Evolutionary conservation across 1,139 yeast species (phyloP), one percentile per base, ranked within the genome.

Genomic region (Pichia sp.): DNA sequence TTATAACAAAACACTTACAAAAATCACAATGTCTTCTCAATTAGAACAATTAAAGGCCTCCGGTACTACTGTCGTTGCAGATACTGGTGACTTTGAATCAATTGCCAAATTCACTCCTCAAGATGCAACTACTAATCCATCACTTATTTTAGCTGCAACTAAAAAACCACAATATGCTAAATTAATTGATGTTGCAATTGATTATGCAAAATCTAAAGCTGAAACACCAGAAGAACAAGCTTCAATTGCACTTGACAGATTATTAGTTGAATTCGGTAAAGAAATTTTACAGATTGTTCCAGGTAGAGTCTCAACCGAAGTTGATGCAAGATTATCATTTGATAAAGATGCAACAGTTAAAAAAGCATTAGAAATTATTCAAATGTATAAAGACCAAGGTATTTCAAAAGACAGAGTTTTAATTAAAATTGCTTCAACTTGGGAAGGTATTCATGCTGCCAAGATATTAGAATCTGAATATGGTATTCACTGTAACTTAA

Each of bases 381-480:
- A 75, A 43, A 77, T 90, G 58, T 90, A 90, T 79, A 75, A 87
- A 73, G 71, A 80, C 52, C 76, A 77, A 63, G 97, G 97, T 57
- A 83, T 92, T 61, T 63, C 70, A 55, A 87, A 86, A 75, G 96
- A 90, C 55, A 80, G 97, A 69, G 79, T 92, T 51, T 78, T 92
- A 66, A 94, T 92, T 71, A 92, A 92, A 80, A 80, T 94, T 60
- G 98, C 98, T 52, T 85, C 97, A 54, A 92, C 98, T 57, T 92
- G 94, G 87, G 98, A 92, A 74, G 98, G 98, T 77, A 92, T 92
- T 67, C 96, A 87, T 72, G 98, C 98, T 60, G 98, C 99, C 50
- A 80, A 82, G 67, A 96, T 86, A 69, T 80, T 94, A 67, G 98
- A 94, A 75, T 68, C 82, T 56, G 81, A 92, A 71, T 77, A 92